A percentile compares a stretch with the other conserved stretches of the same genome.
Evolutionary conservation across 306 rosid species (phyloP).

Genomic region (Pyrus bretschneideri): DNA sequence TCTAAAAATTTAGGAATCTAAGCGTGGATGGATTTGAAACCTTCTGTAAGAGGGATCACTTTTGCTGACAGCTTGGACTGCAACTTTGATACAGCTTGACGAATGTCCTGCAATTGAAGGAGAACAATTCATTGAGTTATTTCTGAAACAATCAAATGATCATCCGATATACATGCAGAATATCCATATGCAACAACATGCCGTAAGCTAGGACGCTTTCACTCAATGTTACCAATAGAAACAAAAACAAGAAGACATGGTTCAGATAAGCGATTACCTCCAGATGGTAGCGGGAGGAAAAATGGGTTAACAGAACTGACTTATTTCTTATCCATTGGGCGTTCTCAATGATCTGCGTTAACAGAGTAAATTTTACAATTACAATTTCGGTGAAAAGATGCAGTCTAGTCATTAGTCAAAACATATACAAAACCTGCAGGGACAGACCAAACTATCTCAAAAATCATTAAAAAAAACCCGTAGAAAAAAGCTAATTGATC

Average conservation of each 20-base stretch:
- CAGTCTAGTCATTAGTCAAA: background rate
- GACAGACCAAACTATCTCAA: background rate
- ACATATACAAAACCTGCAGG: background rate
- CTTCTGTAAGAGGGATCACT: slow-evolving; percentile 85
- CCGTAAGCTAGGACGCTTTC: background rate
- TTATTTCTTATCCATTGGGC: slow-evolving; percentile 92
- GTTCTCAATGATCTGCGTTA: slow-evolving; percentile 62
- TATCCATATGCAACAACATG: background rate
- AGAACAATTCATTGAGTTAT: background rate
- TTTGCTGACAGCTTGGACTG: slow-evolving; percentile 71
- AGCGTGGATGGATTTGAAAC: slow-evolving; percentile 64
- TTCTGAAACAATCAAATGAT: background rate
- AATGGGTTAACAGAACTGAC: slow-evolving; percentile 81
- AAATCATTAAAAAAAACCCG: background rate
- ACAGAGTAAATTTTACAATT: background rate
- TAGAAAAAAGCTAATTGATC: background rate
- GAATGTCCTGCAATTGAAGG: slow-evolving; percentile 59
- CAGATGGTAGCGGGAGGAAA: slow-evolving; percentile 77
- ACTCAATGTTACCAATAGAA: background rate
- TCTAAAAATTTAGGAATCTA: slow-evolving; percentile 14
- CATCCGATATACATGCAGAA: background rate
- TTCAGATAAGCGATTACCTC: slow-evolving; percentile 50
- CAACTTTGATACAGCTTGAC: slow-evolving; percentile 65
- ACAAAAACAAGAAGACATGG: background rate
- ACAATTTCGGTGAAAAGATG: slow-evolving; percentile 3